Evolutionary conservation across 23 red algal genomes (phyloP).

Genomic region (Cyanidioschyzon merolae): DNA sequence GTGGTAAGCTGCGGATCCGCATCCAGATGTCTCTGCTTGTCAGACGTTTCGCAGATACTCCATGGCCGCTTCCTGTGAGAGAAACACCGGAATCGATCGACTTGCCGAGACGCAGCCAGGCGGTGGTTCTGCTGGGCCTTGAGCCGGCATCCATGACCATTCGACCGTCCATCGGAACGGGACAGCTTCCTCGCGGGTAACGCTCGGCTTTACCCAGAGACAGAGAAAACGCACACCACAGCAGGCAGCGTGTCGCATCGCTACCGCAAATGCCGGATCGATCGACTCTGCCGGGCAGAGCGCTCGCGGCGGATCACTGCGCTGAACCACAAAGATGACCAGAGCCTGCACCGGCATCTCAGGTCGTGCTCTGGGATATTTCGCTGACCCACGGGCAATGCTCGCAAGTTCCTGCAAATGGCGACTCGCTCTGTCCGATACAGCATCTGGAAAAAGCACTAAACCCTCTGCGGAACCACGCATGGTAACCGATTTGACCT

Average conservation of each 20-base stretch:
- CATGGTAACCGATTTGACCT: slow-evolving; percentile 12
- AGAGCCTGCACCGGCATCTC: background rate
- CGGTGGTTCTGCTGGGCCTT: background rate
- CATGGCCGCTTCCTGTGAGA: background rate
- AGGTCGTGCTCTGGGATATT: background rate
- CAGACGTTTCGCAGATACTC: slow-evolving; percentile 3
- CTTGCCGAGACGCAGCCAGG: background rate
- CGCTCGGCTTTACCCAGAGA: background rate
- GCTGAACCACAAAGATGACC: slow-evolving; percentile 3
- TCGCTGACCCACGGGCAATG: background rate
- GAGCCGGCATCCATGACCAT: background rate
- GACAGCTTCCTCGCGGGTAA: background rate
- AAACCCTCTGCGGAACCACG: background rate
- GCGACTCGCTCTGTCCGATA: background rate
- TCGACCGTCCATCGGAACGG: background rate
- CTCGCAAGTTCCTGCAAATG: background rate
- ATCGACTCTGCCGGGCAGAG: background rate
- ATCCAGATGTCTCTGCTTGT: no score
- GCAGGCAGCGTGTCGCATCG: slow-evolving; percentile 1
- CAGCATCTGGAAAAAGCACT: slow-evolving; percentile 6
- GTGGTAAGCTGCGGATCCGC: no score
- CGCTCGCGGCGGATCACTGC: slow-evolving; percentile 8
- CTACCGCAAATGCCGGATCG: slow-evolving; percentile 4
- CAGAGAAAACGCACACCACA: background rate
- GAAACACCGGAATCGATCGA: slow-evolving; percentile 8